Evolutionary conservation across 2,329 filamentous ascomycete species (phyloP), one percentile per base, ranked within the genome.

Genomic region (Purpureocillium takamizusanense): DNA sequence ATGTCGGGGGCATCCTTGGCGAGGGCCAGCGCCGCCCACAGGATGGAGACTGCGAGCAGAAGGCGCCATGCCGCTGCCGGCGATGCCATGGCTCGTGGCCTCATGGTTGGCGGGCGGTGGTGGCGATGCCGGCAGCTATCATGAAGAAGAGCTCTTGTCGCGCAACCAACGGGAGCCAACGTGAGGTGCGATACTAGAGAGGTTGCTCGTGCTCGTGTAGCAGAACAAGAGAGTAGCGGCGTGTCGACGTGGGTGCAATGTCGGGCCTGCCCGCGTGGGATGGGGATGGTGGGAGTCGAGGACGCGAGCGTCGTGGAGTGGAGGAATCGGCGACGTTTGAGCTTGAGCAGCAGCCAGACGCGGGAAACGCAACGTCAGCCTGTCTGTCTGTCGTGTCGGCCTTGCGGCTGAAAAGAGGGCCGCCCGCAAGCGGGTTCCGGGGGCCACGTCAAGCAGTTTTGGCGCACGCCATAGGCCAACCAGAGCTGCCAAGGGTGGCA

Each of bases 1-100:
- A 95, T 72, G 40, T 70, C 70, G 17, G 89, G 89, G 35, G 70
- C 68, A 53, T 80, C 74, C 57, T 81, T 82, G 39, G 78, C 66
- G 46, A 65, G 50, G 48, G 55, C 57, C 48, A 57, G 44, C 42
- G 28, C 7, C 11, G 61, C 60, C 56, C 57, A 63, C 36, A 59
- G 44, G 29, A 65, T 48, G 42, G 69, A 71, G 58, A 76, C 63
- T 55, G 29, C 16, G 25, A 78, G 58, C 55, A 79, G 59, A 57
- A 67, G 59, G 54, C 60, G 66, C 59, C 62, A 62, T 54, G 61
- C 63, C 56, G 66, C 64, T 13, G 11, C 21, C 21, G 21, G 21
- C 51, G 62, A 61, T 49, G 64, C 63, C 62, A 61, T 66, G 56
- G 60, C 62, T 60, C 63, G 58, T 53, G 65, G 62, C 69, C 68